These are phyloP conservation scores for Echria macrotheca DNA, from an alignment of 495 filamentous ascomycete genomes.

Conservation along the genomic window DNA sequence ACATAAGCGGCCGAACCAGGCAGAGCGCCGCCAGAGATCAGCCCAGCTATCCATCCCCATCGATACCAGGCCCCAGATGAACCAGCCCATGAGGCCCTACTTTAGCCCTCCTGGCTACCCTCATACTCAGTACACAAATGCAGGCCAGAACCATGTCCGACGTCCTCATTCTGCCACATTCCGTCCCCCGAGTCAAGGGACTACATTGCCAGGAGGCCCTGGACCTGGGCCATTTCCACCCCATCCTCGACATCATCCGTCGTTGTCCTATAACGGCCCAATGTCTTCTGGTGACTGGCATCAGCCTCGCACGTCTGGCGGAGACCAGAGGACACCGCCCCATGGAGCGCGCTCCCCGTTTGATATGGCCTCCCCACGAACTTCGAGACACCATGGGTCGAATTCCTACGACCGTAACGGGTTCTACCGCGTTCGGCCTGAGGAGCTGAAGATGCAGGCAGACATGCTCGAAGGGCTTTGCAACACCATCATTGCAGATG, in stretches of 20 bases:
- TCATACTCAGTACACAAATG: slow-evolving; percentile 17
- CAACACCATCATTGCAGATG: slow-evolving; percentile 31
- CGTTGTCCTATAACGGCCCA: slow-evolving; percentile 26
- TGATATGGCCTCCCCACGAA: slow-evolving; percentile 13
- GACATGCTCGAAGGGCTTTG: slow-evolving; percentile 43
- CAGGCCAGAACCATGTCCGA: slow-evolving; percentile 16
- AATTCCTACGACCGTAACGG: slow-evolving; percentile 14
- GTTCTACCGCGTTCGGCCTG: slow-evolving; percentile 18
- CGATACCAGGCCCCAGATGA: slow-evolving; percentile 32
- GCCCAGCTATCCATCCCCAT: slow-evolving; percentile 47
- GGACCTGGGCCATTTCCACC: slow-evolving; percentile 7
- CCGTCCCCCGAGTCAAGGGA: slow-evolving; percentile 16
- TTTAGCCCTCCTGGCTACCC: slow-evolving; percentile 18
- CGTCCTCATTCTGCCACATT: slow-evolving; percentile 24
- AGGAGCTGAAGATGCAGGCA: slow-evolving; percentile 40
- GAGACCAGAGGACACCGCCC: slow-evolving; percentile 4
- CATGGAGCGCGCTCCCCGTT: slow-evolving; percentile 7
- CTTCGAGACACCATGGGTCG: slow-evolving; percentile 7
- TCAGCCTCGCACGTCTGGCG: slow-evolving; percentile 11
- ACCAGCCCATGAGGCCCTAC: slow-evolving; percentile 12
- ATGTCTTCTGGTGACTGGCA: slow-evolving; percentile 18
- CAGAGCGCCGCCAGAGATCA: slow-evolving; percentile 50
- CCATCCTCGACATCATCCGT: slow-evolving; percentile 24
- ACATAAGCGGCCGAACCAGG: slow-evolving; percentile 49
- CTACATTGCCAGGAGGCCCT: slow-evolving; percentile 4